Percentiles rank a stretch among this genome's conserved stretches.
phyloP scores from a whole-genome alignment of 2,329 filamentous ascomycete genomes.

The Achaetomium macrosporum region DNA sequence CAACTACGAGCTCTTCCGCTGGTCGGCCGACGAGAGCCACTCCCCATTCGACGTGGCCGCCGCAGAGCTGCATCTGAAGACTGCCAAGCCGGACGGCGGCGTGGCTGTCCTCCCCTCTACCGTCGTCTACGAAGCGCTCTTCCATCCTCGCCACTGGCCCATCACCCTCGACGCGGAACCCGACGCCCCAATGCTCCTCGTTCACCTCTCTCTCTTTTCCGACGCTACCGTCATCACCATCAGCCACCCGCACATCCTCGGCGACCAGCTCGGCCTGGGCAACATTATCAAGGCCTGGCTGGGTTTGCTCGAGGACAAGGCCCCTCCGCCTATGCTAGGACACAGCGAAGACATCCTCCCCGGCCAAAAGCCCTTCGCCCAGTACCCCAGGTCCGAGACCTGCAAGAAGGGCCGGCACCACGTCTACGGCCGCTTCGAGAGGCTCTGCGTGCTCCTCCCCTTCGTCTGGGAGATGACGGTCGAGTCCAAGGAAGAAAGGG shows the following conservation, averaged over 20 bases:
- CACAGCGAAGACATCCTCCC: not conserved
- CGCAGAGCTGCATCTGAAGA: not conserved
- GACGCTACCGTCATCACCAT: not conserved
- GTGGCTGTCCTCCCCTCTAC: not conserved
- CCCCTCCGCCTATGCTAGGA: not conserved
- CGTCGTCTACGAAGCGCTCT: not conserved
- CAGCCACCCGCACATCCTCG: not conserved
- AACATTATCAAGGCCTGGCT: not conserved
- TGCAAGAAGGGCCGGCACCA: not conserved
- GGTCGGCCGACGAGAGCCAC: not conserved
- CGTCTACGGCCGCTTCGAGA: not conserved
- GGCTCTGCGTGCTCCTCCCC: not conserved
- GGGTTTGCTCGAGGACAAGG: not conserved
- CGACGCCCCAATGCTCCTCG: not conserved
- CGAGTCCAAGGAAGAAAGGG: not conserved
- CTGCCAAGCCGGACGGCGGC: no score
- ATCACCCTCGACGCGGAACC: not conserved
- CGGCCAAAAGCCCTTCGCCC: not conserved
- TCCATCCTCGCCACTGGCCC: not conserved
- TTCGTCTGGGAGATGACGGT: not conserved
- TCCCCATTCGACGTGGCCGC: not conserved
- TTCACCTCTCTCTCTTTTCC: not conserved
- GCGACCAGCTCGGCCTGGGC: not conserved
- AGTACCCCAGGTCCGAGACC: not conserved
- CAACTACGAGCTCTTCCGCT: not conserved